Evolutionary conservation across 371 early-diverging fungal genomes (phyloP), one percentile per base, ranked within the genome.

Genomic region (Parasitella parasitica): DNA sequence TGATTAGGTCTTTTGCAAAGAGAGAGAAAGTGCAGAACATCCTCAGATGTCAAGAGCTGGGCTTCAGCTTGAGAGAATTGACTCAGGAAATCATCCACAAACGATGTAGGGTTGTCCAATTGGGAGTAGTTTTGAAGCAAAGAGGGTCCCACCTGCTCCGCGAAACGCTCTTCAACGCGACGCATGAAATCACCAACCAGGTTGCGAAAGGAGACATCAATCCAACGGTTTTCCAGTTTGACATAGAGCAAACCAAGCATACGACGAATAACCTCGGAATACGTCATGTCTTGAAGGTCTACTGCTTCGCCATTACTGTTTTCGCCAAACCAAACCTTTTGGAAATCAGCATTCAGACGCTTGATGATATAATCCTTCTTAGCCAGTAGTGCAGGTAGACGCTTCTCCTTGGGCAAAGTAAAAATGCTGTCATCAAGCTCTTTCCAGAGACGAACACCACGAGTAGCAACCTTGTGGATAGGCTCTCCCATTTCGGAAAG

Each of bases 381-480:
- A 71, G 90, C 90, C 64, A 89, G 64, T 56, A 97, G 78, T 22
- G 84, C 91, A 54, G 88, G 76, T 16, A 89, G 59, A 41, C 96
- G 91, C 86, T 96, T 96, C 39, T 95, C 95, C 69, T 90, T 88
- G 37, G 97, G 94, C 38, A 94, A 86, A 34, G 81, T 78, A 73
- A 97, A 92, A 65, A 97, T 88, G 37, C 88, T 90, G 64, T 96
- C 95, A 67, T 97, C 96, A 70, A 97, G 81, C 74, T 97, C 97
- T 76, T 94, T 92, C 97, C 97, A 96, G 63, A 97, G 82, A 73
- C 84, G 76, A 32, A 96, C 93, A 71, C 96, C 97, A 49, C 95
- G 93, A 54, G 94, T 97, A 52, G 97, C 97, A 54, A 97, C 86
- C 85, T 96, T 96, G 86, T 97, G 97, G 68, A 96, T 97, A 57